These are phyloP conservation scores for Cymbidium sinense DNA, from an alignment of 106 monocot genomes.

Conservation along the genomic window DNA sequence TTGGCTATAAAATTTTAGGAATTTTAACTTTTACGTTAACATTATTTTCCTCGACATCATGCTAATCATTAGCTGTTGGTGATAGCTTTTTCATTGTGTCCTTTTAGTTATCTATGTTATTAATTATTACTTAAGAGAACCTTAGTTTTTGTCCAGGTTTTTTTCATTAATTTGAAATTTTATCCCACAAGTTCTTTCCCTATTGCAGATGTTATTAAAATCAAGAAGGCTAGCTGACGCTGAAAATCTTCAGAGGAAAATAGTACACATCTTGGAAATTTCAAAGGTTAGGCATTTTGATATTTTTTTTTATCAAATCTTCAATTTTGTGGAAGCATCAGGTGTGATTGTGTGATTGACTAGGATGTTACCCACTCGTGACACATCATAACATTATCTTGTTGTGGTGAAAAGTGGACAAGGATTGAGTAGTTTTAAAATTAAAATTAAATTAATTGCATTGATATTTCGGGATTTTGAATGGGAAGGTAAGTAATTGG, in stretches of 20 bases:
- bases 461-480: background rate
- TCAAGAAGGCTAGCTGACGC: conserved; percentile 56
- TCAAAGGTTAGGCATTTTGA: conserved; percentile 52
- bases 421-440: background rate
- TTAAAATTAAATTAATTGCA: background rate
- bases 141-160: background rate
- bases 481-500: background rate
- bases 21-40: too few species aligned
- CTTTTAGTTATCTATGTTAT: background rate
- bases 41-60: background rate
- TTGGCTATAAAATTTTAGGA: too few species aligned
- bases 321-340: background rate
- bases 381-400: background rate
- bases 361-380: background rate
- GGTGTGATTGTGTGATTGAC: background rate
- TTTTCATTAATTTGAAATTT: background rate
- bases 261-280: conserved; percentile 72
- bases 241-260: conserved; percentile 83
- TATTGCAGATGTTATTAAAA: conserved; percentile 60
- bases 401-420: background rate
- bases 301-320: conserved; percentile 3
- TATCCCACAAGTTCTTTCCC: background rate
- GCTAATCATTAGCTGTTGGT: background rate
- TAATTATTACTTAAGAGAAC: background rate
- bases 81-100: background rate